A percentile compares a stretch with the other conserved stretches of the same genome.
Evolutionary conservation across 1,284 basidiomycete species (phyloP).

Genomic region (Apiotrichum mycotoxinovorans): DNA sequence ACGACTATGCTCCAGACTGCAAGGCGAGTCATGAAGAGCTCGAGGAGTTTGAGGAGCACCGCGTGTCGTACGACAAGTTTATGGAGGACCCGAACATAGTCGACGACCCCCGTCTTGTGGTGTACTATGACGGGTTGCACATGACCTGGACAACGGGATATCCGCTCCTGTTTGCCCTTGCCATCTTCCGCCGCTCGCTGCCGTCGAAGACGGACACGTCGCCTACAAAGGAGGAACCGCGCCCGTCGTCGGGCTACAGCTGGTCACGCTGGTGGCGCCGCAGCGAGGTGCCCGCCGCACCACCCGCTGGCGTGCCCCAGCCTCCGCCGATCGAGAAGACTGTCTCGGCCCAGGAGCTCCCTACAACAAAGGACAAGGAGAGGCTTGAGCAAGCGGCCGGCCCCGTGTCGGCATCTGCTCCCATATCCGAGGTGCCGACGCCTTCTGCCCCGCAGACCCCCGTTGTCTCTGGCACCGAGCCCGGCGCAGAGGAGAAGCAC

Average conservation of each 20-base stretch:
- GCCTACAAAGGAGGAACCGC: constrained; percentile 8
- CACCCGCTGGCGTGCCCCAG: neutral
- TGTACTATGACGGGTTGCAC: constrained; percentile 52
- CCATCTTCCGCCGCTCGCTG: constrained; percentile 52
- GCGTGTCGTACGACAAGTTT: constrained; percentile 55
- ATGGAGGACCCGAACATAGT: constrained; percentile 53
- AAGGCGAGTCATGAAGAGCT: constrained; percentile 32
- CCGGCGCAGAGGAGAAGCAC: constrained; percentile 37
- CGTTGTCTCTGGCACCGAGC: neutral
- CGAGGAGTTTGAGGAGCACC: constrained; percentile 48
- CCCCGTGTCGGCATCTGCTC: neutral
- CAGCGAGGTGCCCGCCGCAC: constrained; percentile 14
- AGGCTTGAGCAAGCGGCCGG: neutral
- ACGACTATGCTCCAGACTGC: constrained; percentile 33
- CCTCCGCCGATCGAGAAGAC: neutral
- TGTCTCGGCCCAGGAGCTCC: constrained; percentile 6
- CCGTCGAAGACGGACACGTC: constrained; percentile 5
- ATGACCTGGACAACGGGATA: constrained; percentile 55
- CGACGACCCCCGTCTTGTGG: constrained; percentile 53
- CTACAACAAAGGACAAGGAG: neutral
- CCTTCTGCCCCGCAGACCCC: neutral
- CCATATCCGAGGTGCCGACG: constrained; percentile 1
- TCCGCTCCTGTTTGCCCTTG: constrained; percentile 53
- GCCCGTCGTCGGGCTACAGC: constrained; percentile 37
- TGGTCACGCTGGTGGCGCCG: constrained; percentile 48